A percentile compares a stretch with the other conserved stretches of the same genome.
These are phyloP conservation scores for Trametes sp. DNA, from an alignment of 1,284 basidiomycete genomes.

Conservation along the genomic window DNA sequence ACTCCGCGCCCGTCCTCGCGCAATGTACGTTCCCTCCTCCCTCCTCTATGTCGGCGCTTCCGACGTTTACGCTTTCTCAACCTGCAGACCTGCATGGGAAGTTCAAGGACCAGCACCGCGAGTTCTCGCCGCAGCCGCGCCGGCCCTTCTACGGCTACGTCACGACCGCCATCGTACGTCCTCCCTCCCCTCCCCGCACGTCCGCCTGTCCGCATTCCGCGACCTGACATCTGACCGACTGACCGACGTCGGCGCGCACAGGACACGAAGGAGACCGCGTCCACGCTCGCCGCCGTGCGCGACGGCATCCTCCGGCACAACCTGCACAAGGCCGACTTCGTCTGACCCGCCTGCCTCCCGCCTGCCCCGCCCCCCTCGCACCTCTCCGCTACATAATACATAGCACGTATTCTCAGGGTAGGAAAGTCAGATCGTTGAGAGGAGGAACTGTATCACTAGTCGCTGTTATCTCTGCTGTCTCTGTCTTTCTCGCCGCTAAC, in stretches of 20 bases:
- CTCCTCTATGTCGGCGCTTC: background rate
- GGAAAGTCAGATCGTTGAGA: too few relatives aligned
- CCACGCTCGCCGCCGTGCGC: slow-evolving; percentile 53
- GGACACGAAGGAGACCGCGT: slow-evolving; percentile 54
- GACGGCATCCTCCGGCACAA: slow-evolving; percentile 64
- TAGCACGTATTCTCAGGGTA: too few relatives aligned
- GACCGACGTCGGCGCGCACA: too few relatives aligned
- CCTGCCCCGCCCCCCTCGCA: too few relatives aligned
- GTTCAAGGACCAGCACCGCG: slow-evolving; percentile 62
- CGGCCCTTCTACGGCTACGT: slow-evolving; percentile 63
- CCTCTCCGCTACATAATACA: too few relatives aligned
- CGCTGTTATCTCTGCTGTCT: background rate
- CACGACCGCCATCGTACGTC: slow-evolving; percentile 66
- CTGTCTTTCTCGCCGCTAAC: too few relatives aligned
- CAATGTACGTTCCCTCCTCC: slow-evolving; percentile 57
- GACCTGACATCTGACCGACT: too few relatives aligned
- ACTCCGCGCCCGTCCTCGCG: slow-evolving; percentile 61
- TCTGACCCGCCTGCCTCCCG: too few relatives aligned
- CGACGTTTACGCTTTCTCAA: background rate
- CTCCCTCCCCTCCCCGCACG: background rate
- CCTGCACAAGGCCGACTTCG: slow-evolving; percentile 47
- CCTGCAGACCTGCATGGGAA: slow-evolving; percentile 68
- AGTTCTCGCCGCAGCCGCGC: slow-evolving; percentile 52
- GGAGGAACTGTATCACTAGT: background rate
- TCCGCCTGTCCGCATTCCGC: background rate